A percentile compares a stretch with the other conserved stretches of the same genome.
These are phyloP conservation scores for Aureobasidium subglaciale DNA, from an alignment of 2,329 filamentous ascomycete species.

Conservation along the genomic window DNA sequence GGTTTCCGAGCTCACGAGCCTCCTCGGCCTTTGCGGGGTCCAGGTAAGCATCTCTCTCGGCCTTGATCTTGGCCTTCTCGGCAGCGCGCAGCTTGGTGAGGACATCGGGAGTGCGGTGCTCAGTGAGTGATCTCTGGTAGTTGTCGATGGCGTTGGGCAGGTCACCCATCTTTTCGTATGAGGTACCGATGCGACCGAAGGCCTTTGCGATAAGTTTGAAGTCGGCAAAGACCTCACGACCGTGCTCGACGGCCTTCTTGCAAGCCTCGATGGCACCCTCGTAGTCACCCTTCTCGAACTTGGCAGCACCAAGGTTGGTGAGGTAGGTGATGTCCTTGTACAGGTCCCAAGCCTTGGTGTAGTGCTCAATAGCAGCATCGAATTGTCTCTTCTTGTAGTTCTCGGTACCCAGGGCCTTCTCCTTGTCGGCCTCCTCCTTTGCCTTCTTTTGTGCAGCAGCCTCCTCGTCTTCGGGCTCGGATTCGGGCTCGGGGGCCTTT, in stretches of 20 bases:
- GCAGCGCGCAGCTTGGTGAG: conserved; percentile 85
- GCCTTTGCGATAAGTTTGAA: conserved; percentile 98
- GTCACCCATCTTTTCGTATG: conserved; percentile 86
- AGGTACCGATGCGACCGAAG: conserved; percentile 89
- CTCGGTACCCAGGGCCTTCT: conserved; percentile 89
- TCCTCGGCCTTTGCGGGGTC: conserved; percentile 90
- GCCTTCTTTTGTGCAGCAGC: conserved; percentile 76
- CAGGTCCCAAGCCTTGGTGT: conserved; percentile 87
- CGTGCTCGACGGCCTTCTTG: conserved; percentile 81
- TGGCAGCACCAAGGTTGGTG: conserved; percentile 89
- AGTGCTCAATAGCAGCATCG: conserved; percentile 88
- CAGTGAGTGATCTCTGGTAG: conserved; percentile 89
- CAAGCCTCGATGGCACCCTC: conserved; percentile 80
- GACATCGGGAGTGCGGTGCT: conserved; percentile 92
- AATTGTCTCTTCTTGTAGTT: conserved; percentile 98
- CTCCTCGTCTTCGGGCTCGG: conserved; percentile 72
- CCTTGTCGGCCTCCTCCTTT: conserved; percentile 85
- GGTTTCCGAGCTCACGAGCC: conserved; percentile 87
- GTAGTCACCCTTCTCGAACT: conserved; percentile 95
- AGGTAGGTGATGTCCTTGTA: conserved; percentile 97
- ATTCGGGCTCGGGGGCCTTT: conserved; percentile 58
- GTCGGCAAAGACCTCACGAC: conserved; percentile 81
- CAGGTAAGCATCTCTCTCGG: conserved; percentile 72
- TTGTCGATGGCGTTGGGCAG: conserved; percentile 72
- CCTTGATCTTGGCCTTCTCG: conserved; percentile 77